Evolutionary conservation across 2,329 filamentous ascomycete species (phyloP), one percentile per base, ranked within the genome.

Genomic region (Pseudogymnoascus pannorum): DNA sequence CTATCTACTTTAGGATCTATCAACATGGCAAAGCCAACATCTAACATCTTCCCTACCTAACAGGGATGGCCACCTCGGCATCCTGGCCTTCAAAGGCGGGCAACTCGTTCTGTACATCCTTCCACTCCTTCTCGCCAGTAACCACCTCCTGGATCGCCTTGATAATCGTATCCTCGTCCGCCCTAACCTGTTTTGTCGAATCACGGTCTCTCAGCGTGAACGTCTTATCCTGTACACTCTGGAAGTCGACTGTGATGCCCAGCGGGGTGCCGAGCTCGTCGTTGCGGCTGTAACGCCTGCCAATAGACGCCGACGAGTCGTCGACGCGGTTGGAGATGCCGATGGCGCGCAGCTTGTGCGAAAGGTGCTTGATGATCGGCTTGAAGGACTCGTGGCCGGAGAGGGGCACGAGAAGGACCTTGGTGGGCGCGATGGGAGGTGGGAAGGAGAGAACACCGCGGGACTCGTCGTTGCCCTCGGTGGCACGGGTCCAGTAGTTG

Each of bases 251-350:
- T 0, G 93, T 97, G 75, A 97, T 87, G 72, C 92, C 93, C 66
- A 97, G 87, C 6, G 93, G 91, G 48, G 94, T 97, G 70, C 93
- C 94, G 63, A 97, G 84, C 78, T 97, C 93, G 75, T 97, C 93
- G 74, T 97, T 97, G 70, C 94, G 87, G 72, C 89, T 87, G 76
- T 96, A 97, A 60, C 93, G 88, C 81, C 96, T 96, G 73, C 93
- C 93, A 69, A 97, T 97, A 65, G 87, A 92, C 64, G 92, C 92
- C 26, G 88, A 91, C 12, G 91, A 95, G 75, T 94, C 90, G 72
- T 97, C 94, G 36, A 97, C 84, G 64, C 90, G 87, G 79, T 85
- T 95, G 44, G 91, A 91, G 61, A 97, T 81, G 62, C 88, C 89
- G 60, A 88, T 76, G 58, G 84, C 82, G 69, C 92, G 88, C 62